phyloP scores from a whole-genome alignment of 2,329 filamentous ascomycete genomes.

The Ophiosphaerella herpotricha region DNA sequence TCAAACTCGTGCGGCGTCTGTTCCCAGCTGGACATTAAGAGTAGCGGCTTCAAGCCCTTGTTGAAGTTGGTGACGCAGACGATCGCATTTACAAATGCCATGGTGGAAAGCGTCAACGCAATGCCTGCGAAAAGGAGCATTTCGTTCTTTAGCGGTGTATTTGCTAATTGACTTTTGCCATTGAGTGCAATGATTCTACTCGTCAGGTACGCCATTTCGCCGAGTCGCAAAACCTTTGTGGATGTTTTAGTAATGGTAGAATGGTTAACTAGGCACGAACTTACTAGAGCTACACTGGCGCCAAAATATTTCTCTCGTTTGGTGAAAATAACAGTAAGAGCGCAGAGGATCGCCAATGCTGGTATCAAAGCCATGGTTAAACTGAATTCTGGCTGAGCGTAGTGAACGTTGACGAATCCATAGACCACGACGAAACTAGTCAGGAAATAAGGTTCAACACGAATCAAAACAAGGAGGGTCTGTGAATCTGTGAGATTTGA shows the following conservation, averaged over 20 bases:
- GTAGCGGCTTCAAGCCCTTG: constrained; percentile 26
- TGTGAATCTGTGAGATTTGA: constrained; percentile 1
- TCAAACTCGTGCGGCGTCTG: constrained; percentile 10
- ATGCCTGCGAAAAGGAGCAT: constrained; percentile 25
- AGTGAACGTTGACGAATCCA: constrained; percentile 27
- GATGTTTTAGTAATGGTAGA: background rate
- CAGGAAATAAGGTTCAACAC: constrained; percentile 24
- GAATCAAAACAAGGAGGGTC: constrained; percentile 24
- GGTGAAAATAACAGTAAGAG: constrained; percentile 14
- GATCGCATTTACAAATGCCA: constrained; percentile 6
- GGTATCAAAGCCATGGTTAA: constrained; percentile 32
- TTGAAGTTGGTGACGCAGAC: constrained; percentile 27
- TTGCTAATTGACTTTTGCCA: constrained; percentile 7
- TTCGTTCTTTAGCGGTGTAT: constrained; percentile 24
- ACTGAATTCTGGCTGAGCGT: constrained; percentile 23
- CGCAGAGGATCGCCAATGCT: constrained; percentile 14
- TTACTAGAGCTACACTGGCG: constrained; percentile 19
- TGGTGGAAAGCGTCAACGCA: constrained; percentile 8
- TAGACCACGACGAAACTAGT: constrained; percentile 27
- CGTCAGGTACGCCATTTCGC: constrained; percentile 24
- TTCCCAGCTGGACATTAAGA: constrained; percentile 14
- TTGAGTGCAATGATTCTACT: constrained; percentile 25
- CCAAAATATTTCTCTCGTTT: constrained; percentile 16
- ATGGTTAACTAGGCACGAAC: background rate
- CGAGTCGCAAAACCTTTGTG: constrained; percentile 15